Evolutionary conservation across 768 basidiomycete genomes (phyloP), one percentile per base, ranked within the genome.

Genomic region (Coprinopsis strossmayeri): DNA sequence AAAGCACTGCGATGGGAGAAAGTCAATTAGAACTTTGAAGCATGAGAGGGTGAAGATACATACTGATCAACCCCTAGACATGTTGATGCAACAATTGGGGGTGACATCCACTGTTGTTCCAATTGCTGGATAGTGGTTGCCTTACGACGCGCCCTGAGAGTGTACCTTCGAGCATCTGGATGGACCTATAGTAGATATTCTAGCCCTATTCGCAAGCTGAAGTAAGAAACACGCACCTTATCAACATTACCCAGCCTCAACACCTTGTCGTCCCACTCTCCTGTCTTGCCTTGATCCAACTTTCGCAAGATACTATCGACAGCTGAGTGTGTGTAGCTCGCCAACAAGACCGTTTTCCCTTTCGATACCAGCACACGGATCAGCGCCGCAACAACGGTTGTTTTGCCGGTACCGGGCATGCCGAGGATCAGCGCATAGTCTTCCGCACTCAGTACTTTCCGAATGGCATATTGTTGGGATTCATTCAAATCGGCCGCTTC

Each of bases 331-430:
- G 96, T 99, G 63, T 97, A 96, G 38, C 89, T 90, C 5, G 88
- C 88, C 52, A 98, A 65, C 21, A 99, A 67, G 3, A 98, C 89
- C 0, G 79, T 88, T 71, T 96, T 94, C 5, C 91, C 90, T 66
- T 81, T 70, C 32, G 65, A 74, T 1, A 93, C 91, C 12, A 98
- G 67, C 41, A 76, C 76, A 57, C 79, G 76, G 60, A 98, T 93
- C 41, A 96, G 77, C 26, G 90, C 84, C 1, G 89, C 91, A 52
- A 96, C 87, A 3, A 96, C 87, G 1, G 92, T 95, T 35, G 95
- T 96, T 68, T 99, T 99, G 5, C 96, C 95, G 3, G 95, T 98
- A 0, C 96, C 96, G 5, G 96, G 96, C 96, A 98, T 97, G 13
- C 96, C 96, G 5, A 98, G 72, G 23, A 99, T 79, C 49, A 98